A percentile compares a stretch with the other conserved stretches of the same genome.
phyloP scores from a whole-genome alignment of 2,329 filamentous ascomycete species.

The Penicillium sp. region DNA sequence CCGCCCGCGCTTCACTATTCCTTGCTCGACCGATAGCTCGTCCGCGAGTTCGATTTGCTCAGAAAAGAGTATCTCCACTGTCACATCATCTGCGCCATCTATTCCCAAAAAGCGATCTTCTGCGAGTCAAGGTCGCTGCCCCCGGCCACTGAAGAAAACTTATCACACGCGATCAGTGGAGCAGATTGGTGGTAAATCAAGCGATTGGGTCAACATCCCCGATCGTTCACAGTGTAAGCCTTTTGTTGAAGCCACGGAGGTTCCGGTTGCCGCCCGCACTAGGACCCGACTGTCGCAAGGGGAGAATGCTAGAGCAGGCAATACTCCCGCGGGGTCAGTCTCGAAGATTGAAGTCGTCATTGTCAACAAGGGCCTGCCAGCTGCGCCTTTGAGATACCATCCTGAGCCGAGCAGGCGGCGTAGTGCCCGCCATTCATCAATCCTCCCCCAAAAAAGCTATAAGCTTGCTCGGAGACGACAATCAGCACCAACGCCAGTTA shows the following conservation, averaged over 20 bases:
- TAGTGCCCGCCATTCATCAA: constrained; percentile 10
- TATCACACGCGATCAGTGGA: constrained; percentile 23
- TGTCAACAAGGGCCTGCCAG: constrained; percentile 27
- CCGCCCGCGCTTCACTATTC: constrained; percentile 17
- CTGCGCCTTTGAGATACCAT: constrained; percentile 5
- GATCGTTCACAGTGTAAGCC: constrained; percentile 1
- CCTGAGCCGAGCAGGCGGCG: constrained; percentile 18
- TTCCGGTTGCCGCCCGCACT: constrained; percentile 27
- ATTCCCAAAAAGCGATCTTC: constrained; percentile 28
- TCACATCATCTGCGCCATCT: constrained; percentile 38
- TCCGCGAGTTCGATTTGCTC: constrained; percentile 28
- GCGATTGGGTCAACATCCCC: constrained; percentile 10
- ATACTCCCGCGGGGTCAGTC: background rate
- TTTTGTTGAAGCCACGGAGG: constrained; percentile 17
- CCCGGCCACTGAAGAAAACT: constrained; percentile 32
- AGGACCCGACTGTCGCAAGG: constrained; percentile 23
- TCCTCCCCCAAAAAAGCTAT: constrained; percentile 4
- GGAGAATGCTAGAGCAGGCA: background rate
- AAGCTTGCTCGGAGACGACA: constrained; percentile 8
- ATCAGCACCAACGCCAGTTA: constrained; percentile 1
- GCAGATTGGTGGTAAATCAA: constrained; percentile 16
- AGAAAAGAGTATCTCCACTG: constrained; percentile 30
- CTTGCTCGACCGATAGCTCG: constrained; percentile 32
- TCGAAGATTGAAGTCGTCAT: constrained; percentile 37
- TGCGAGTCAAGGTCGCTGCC: constrained; percentile 19